phyloP scores from a whole-genome alignment of 163 green algal species.

The Scenedesmus sp. region DNA sequence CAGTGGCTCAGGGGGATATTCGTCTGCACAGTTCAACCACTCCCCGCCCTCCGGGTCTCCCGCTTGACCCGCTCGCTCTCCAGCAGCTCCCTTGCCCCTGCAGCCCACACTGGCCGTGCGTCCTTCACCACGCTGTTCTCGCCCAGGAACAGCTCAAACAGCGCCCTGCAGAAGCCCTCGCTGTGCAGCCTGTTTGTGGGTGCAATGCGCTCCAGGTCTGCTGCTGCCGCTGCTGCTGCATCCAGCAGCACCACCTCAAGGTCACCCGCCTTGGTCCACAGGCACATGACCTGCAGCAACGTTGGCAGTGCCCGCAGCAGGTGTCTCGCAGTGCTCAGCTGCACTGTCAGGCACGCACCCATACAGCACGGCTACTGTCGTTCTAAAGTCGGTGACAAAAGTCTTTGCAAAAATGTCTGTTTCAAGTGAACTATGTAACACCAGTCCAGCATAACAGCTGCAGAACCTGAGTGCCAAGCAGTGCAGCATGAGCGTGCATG shows the following conservation, averaged over 20 bases:
- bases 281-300: constrained; percentile 41
- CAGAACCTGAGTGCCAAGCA: not conserved
- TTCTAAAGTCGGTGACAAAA: not conserved
- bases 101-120: constrained; percentile 57
- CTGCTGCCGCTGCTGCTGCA: constrained; percentile 13
- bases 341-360: no score
- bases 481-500: not conserved
- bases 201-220: constrained; percentile 34
- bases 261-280: constrained; percentile 51
- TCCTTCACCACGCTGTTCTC: constrained; percentile 55
- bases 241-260: constrained; percentile 42
- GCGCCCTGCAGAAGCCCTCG: constrained; percentile 52
- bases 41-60: constrained; percentile 34
- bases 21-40: not conserved
- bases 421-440: no score
- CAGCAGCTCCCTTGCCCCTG: constrained; percentile 65
- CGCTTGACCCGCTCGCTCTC: constrained; percentile 70
- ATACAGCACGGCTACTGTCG: not conserved
- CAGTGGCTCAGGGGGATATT: not conserved
- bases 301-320: not conserved
- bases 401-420: no score
- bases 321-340: no score
- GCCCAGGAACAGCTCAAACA: constrained; percentile 73
- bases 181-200: constrained; percentile 31
- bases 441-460: not conserved